These are phyloP conservation scores for Pseudovirgaria hyperparasitica DNA, from an alignment of 2,329 filamentous ascomycete genomes.

Conservation along the genomic window DNA sequence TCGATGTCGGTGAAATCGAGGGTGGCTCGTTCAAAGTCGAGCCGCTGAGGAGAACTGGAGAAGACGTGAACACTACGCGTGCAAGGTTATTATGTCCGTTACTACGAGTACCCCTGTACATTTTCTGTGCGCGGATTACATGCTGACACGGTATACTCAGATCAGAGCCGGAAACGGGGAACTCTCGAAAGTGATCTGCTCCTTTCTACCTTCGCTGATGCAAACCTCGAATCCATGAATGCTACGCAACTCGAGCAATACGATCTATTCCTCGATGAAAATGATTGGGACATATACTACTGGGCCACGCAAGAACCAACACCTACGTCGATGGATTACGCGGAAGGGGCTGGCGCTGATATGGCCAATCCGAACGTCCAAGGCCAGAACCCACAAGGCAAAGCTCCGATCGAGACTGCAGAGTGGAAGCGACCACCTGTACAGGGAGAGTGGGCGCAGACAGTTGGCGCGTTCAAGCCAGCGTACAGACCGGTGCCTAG, in stretches of 20 bases:
- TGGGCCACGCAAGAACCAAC: conserved; percentile 84
- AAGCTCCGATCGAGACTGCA: conserved; percentile 19
- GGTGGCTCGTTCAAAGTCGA: conserved; percentile 78
- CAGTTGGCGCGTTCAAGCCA: conserved; percentile 84
- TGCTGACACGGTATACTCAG: conserved; percentile 32
- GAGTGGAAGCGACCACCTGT: conserved; percentile 39
- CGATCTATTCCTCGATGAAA: conserved; percentile 91
- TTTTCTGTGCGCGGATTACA: conserved; percentile 1
- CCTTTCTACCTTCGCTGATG: conserved; percentile 85
- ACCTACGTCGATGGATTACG: conserved; percentile 43
- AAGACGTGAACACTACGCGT: conserved; percentile 75
- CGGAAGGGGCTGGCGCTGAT: conserved; percentile 37
- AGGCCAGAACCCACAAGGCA: conserved; percentile 33
- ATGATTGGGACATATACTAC: conserved; percentile 99
- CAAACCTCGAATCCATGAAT: conserved; percentile 63
- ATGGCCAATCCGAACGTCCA: conserved; percentile 31
- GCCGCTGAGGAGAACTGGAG: conserved; percentile 72
- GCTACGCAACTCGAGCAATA: conserved; percentile 65
- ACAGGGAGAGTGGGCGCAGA: conserved; percentile 89
- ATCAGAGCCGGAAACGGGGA: conserved; percentile 93
- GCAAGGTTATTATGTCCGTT: conserved; percentile 64
- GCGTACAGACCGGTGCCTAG: conserved; percentile 81
- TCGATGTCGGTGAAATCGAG: conserved; percentile 55
- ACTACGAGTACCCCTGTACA: conserved; percentile 3
- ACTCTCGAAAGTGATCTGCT: conserved; percentile 93